Conservation (phyloP, 768 basidiomycete genomes). For the Termitomyces sp. region DNA sequence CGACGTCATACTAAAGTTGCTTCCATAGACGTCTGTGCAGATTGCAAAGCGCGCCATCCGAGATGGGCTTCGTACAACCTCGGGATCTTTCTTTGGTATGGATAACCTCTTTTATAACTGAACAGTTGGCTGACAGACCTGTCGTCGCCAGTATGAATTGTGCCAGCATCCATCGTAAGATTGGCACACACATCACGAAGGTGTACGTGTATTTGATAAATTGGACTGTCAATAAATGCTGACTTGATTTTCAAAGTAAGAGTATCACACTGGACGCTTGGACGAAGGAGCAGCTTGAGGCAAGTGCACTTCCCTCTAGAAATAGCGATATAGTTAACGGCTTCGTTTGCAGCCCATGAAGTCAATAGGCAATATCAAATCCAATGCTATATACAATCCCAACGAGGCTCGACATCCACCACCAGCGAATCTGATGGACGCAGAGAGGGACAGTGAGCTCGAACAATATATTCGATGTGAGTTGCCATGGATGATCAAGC, state of each 20-base stretch:
- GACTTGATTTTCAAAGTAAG: constrained; percentile 52
- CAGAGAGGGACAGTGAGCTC: constrained; percentile 83
- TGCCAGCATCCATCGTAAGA: constrained; percentile 90
- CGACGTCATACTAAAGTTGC: constrained; percentile 14
- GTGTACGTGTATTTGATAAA: constrained; percentile 52
- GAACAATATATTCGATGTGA: constrained; percentile 87
- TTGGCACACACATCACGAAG: constrained; percentile 92
- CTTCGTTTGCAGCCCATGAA: constrained; percentile 60
- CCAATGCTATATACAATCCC: constrained; percentile 79
- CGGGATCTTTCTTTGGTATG: constrained; percentile 85
- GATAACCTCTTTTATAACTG: not conserved
- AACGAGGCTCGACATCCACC: constrained; percentile 81
- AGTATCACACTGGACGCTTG: constrained; percentile 86
- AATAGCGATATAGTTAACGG: constrained; percentile 1
- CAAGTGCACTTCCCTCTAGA: constrained; percentile 29
- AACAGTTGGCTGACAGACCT: not conserved
- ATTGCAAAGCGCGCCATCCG: constrained; percentile 84
- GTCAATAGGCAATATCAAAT: constrained; percentile 74
- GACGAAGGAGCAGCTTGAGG: constrained; percentile 88
- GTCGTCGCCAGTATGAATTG: constrained; percentile 62
- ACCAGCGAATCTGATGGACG: constrained; percentile 73
- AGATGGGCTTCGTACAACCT: constrained; percentile 89
- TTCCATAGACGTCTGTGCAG: constrained; percentile 77
- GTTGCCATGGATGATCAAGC: constrained; percentile 20
- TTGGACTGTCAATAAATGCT: not conserved